Evolutionary conservation across 345 rosid genomes (phyloP).

Genomic region (Lumnitzera racemosa): DNA sequence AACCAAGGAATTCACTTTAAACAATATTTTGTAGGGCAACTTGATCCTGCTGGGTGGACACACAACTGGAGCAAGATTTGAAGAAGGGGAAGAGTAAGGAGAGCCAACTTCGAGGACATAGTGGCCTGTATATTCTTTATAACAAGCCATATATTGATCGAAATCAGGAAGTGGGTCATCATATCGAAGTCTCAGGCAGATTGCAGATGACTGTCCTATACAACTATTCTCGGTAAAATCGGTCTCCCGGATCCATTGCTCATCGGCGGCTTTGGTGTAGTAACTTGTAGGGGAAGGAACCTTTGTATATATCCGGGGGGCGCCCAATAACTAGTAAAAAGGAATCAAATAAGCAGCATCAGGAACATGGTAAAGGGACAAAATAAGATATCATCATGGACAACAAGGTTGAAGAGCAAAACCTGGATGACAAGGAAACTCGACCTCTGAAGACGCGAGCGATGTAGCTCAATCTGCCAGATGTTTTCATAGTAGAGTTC

Average conservation of each 20-base stretch:
- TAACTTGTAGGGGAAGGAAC: conserved; percentile 6
- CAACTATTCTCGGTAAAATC: conserved; percentile 38
- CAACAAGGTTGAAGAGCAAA: background rate
- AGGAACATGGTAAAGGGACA: background rate
- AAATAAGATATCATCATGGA: background rate
- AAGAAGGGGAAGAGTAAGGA: conserved; percentile 11
- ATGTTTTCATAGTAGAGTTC: conserved; percentile 29
- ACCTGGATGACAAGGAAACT: conserved; percentile 31
- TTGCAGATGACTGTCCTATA: conserved; percentile 43
- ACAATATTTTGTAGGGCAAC: conserved; percentile 35
- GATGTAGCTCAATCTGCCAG: conserved; percentile 20
- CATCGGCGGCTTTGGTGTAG: conserved; percentile 24
- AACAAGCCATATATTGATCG: conserved; percentile 16
- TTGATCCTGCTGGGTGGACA: conserved; percentile 18
- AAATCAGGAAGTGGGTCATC: conserved; percentile 22
- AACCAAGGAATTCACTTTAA: conserved; percentile 35
- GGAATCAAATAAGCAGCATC: background rate
- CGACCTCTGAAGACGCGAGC: background rate
- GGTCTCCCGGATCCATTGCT: conserved; percentile 37
- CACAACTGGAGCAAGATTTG: conserved; percentile 33
- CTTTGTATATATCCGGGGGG: conserved; percentile 22
- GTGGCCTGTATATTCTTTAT: conserved; percentile 14
- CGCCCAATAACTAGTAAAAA: conserved; percentile 21
- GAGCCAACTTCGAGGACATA: conserved; percentile 20
- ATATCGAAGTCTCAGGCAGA: conserved; percentile 44